Evolutionary conservation across 169 alveolate genomes (phyloP), one percentile per base, ranked within the genome.

Genomic region (Plasmodium fragile): DNA sequence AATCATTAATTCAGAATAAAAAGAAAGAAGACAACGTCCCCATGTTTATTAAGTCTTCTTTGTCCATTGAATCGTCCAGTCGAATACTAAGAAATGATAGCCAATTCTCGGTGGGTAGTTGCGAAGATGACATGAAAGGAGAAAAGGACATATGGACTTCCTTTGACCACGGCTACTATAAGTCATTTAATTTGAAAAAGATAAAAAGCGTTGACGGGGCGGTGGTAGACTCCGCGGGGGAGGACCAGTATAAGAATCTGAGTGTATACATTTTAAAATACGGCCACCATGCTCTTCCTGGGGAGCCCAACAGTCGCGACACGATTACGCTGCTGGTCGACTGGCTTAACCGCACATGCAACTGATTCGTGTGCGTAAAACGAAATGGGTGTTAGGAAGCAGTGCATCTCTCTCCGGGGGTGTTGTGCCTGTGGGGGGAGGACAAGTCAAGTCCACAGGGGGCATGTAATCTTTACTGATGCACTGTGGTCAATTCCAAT

Each of bases 281-380:
- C 43, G 92, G 92, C 22, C 73, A 75, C 65, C 92, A 84, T 18
- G 73, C 92, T 28, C 69, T 84, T 49, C 92, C 92, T 16, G 84
- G 83, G 32, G 92, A 84, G 55, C 92, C 92, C 11, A 11, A 84
- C 22, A 49, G 80, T 11, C 77, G 55, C 28, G 52, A 43, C 25
- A 84, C 84, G 10, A 45, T 34, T 16, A 45, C 80, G 22, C 34
- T 84, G 55, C 79, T 84, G 28, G 79, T 84, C 4, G 83, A 84
- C 5, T 84, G 92, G 92, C 45, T 84, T 1, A 84, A 84, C 75
- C 32, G 77, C 10, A 83, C 43, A 83, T 69, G 65, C 41, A 41
- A 52, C 36, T 82, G 72, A 82, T n/a, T 28, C 11, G 25, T 0
- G 36, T 11, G 36, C 5, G 30, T 8, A 6, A n/a, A 59, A 6